Conservation (phyloP, 768 basidiomycete genomes). For the Kwoniella bestiolae region DNA sequence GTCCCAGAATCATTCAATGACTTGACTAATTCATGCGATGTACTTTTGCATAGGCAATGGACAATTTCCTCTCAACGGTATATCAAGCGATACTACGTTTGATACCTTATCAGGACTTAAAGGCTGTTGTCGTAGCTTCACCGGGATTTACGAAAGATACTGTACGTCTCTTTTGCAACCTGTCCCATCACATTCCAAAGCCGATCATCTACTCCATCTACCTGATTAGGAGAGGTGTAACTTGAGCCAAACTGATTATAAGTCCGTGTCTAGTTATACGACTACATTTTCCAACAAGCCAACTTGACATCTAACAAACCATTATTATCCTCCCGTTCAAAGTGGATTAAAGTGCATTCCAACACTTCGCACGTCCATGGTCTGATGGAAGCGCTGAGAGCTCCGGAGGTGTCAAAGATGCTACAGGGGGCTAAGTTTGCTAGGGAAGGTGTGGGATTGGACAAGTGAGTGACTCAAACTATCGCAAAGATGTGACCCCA, state of each 20-base stretch:
- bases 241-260: too few species aligned
- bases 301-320: conserved; percentile 75
- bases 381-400: conserved; percentile 88
- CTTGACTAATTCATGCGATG: neutral
- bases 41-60: conserved; percentile 64
- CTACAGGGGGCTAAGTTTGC: conserved; percentile 80
- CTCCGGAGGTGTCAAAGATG: conserved; percentile 74
- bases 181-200: too few species aligned
- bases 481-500: too few species aligned
- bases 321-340: conserved; percentile 76
- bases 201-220: too few species aligned
- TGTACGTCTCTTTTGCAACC: conserved; percentile 61
- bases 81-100: conserved; percentile 87
- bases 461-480: conserved; percentile 76
- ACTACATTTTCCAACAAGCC: conserved; percentile 82
- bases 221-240: too few species aligned
- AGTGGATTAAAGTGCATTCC: conserved; percentile 87
- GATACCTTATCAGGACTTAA: conserved; percentile 80
- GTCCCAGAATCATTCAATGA: neutral
- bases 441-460: conserved; percentile 84
- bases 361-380: conserved; percentile 95
- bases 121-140: conserved; percentile 92
- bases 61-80: conserved; percentile 78
- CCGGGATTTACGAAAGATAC: conserved; percentile 94
- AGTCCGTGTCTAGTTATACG: too few species aligned